Evolutionary conservation across 1,284 basidiomycete genomes (phyloP), one percentile per base, ranked within the genome.

Genomic region (Cystobasidium sp.): DNA sequence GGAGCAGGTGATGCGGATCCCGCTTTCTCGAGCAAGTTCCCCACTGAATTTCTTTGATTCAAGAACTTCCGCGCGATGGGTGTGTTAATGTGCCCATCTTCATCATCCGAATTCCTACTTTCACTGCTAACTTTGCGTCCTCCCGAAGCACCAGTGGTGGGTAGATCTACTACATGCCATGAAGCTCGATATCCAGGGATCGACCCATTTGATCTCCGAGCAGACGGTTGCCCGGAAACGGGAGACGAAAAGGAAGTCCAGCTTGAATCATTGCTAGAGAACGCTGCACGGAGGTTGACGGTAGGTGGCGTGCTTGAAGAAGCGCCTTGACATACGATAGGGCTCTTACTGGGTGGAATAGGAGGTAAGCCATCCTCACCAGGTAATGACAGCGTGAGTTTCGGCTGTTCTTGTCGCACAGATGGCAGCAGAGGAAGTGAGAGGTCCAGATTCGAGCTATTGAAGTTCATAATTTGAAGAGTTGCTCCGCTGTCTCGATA

Each of bases 101-200:
- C 62, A 8, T 9, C 18, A 2, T 65, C 70, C 43, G 56, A 59
- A 59, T 59, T 8, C 43, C 37, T n/a, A 39, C 66, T 59, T 22
- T 68, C 66, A 5, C 24, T 41, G 58, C 53, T 68, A 20, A 58
- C 52, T 44, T 46, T 68, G 31, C 46, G 61, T 2, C 18, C 6
- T 2, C 8, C 6, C 16, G 59, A 44, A 61, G 37, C 14, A 7
- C 43, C 46, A 20, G 47, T 20, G n/a, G 44, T 20, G 24, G 70
- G 70, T 44, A 73, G 63, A 44, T 73, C 70, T 18, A 73, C 70
- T 41, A 73, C 63, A 59, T 73, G 70, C 70, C 70, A 73, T 18
- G 62, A 65, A 46, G 70, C 70, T 44, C 70, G 24, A 58, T 73
- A 73, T 3, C 55, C 47, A 31, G 39, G 5, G 9, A 46, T 39